A percentile compares a stretch with the other conserved stretches of the same genome.
These are phyloP conservation scores for Graphilbum ipis-grandicollis DNA, from an alignment of 2,329 filamentous ascomycete species.

Conservation along the genomic window DNA sequence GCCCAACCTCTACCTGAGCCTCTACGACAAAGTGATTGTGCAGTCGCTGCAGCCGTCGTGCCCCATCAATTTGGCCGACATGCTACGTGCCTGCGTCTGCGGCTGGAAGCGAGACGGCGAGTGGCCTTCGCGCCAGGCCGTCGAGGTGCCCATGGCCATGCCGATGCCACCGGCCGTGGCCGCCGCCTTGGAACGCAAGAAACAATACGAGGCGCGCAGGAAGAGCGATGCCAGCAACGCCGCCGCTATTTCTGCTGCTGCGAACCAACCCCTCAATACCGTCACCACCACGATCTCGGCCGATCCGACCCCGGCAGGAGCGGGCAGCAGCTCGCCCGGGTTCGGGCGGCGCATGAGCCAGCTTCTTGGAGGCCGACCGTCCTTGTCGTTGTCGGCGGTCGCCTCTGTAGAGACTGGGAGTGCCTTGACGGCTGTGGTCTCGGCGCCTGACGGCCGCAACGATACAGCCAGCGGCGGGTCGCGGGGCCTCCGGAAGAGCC, in stretches of 20 bases:
- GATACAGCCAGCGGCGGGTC: conserved; percentile 1
- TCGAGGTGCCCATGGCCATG: background rate
- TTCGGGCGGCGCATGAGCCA: conserved; percentile 8
- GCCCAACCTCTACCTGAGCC: conserved; percentile 55
- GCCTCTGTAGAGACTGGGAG: background rate
- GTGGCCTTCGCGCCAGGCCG: conserved; percentile 51
- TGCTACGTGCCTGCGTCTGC: conserved; percentile 63
- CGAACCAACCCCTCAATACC: background rate
- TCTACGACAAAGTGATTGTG: conserved; percentile 79
- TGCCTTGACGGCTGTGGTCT: background rate
- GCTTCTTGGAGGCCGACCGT: conserved; percentile 2
- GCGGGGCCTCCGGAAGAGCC: conserved; percentile 16
- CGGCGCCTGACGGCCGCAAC: background rate
- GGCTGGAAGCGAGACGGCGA: conserved; percentile 90
- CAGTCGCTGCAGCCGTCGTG: conserved; percentile 68
- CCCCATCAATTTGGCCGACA: conserved; percentile 71
- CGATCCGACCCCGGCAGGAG: background rate
- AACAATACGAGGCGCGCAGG: conserved; percentile 1
- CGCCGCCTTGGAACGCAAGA: background rate
- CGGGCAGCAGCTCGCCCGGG: background rate
- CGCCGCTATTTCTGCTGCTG: background rate
- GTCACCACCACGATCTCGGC: too few relatives aligned
- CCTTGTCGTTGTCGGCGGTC: background rate
- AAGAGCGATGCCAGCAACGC: background rate
- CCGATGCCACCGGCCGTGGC: background rate